These are phyloP conservation scores for Pogostemon cablin DNA, from an alignment of 257 asterid genomes.

Conservation along the genomic window DNA sequence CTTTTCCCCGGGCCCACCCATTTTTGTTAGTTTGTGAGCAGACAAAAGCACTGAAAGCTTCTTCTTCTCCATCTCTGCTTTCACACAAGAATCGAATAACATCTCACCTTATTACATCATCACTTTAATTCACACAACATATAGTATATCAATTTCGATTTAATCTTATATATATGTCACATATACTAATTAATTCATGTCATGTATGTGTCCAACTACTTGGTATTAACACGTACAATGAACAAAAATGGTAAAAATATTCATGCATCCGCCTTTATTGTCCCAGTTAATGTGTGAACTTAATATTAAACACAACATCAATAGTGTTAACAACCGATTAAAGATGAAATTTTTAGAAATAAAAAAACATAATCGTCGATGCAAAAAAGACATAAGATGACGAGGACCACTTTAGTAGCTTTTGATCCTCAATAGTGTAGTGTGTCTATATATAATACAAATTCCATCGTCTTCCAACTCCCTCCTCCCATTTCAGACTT, in stretches of 20 bases:
- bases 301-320: not conserved
- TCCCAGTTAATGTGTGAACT: slow-evolving; percentile 26
- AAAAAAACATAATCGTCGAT: slow-evolving; percentile 32
- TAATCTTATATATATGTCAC: no score
- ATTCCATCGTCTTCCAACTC: slow-evolving; percentile 32
- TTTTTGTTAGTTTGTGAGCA: slow-evolving; percentile 55
- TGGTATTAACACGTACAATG: no score
- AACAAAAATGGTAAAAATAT: no score
- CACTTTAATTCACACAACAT: no score
- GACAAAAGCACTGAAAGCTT: slow-evolving; percentile 58
- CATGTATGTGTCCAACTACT: no score
- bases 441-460: slow-evolving; percentile 34
- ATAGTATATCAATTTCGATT: no score
- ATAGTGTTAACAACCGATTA: slow-evolving; percentile 32
- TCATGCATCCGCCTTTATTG: not conserved
- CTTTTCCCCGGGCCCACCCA: slow-evolving; percentile 44
- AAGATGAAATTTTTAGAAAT: not conserved
- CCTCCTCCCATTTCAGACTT: not conserved
- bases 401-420: slow-evolving; percentile 55
- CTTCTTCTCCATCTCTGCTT: slow-evolving; percentile 45
- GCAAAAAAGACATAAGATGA: slow-evolving; percentile 50
- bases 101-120: no score
- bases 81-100: slow-evolving; percentile 49
- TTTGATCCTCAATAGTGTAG: slow-evolving; percentile 50
- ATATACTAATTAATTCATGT: no score